Conservation (phyloP, 1,139 yeast genomes). For the Scheffersomyces cryptocercus region DNA sequence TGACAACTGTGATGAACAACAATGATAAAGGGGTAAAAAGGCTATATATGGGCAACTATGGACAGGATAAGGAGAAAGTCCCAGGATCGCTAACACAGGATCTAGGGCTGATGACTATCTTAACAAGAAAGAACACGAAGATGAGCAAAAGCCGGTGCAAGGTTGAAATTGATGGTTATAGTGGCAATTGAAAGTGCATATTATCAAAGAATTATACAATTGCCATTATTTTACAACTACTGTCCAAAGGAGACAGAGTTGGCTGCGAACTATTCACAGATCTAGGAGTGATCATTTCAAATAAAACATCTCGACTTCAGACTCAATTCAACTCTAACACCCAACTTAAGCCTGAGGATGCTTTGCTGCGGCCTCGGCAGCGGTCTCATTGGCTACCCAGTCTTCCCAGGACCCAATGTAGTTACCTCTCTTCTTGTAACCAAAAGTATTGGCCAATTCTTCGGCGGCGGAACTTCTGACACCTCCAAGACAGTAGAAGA, state of each 20-base stretch:
- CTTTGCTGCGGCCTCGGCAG: slow-evolving; percentile 2
- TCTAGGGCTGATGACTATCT: background rate
- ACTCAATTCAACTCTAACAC: no score
- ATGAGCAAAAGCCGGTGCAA: no score
- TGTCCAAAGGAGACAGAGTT: no score
- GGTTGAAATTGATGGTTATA: no score
- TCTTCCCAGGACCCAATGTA: slow-evolving; percentile 85
- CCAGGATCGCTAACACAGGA: background rate
- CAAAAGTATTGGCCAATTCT: slow-evolving; percentile 86
- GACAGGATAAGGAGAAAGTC: background rate
- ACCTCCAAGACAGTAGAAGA: slow-evolving; percentile 93
- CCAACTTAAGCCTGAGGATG: no score
- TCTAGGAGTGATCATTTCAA: no score
- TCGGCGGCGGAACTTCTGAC: slow-evolving; percentile 90
- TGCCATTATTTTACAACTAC: no score
- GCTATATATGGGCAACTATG: background rate
- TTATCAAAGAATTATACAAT: no score
- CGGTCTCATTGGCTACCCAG: slow-evolving; percentile 62
- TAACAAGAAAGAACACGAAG: background rate
- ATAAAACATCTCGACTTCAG: no score
- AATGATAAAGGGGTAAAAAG: background rate
- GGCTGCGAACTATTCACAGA: no score
- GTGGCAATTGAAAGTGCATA: no score
- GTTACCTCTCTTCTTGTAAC: slow-evolving; percentile 76
- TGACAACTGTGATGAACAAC: slow-evolving; percentile 2